Percentiles rank a stretch among this genome's conserved stretches.
Evolutionary conservation across 1,284 basidiomycete genomes (phyloP).

Genomic region (Cronartium quercuum): DNA sequence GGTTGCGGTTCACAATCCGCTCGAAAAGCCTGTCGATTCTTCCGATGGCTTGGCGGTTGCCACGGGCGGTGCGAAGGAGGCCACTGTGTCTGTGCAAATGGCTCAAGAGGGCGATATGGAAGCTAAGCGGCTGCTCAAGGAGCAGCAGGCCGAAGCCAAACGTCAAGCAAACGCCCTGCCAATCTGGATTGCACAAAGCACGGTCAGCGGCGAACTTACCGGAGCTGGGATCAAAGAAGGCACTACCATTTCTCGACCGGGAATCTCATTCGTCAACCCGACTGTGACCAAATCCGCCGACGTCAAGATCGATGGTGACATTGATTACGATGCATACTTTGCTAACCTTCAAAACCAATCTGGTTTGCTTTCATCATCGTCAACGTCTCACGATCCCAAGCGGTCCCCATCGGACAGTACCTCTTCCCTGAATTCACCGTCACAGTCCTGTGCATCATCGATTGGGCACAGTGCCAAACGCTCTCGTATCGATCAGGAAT

Average conservation of each 20-base stretch:
- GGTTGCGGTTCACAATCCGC: slow-evolving; percentile 24
- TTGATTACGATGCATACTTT: slow-evolving; percentile 36
- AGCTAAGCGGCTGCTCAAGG: slow-evolving; percentile 16
- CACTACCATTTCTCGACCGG: not conserved
- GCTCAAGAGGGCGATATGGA: slow-evolving; percentile 36
- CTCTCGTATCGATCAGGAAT: not conserved
- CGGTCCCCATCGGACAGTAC: slow-evolving; percentile 15
- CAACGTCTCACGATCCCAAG: slow-evolving; percentile 21
- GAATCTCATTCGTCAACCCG: slow-evolving; percentile 32
- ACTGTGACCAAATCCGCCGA: not conserved
- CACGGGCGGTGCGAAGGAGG: slow-evolving; percentile 36
- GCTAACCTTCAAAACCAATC: slow-evolving; percentile 24
- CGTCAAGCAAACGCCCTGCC: slow-evolving; percentile 36
- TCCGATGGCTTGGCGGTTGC: slow-evolving; percentile 32
- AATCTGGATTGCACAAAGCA: slow-evolving; percentile 38
- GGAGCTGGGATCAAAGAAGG: slow-evolving; percentile 27
- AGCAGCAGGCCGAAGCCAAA: slow-evolving; percentile 35
- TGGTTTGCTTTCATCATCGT: not conserved
- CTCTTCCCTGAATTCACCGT: not conserved
- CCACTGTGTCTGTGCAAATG: slow-evolving; percentile 28
- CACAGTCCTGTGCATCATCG: slow-evolving; percentile 1
- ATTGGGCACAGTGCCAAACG: slow-evolving; percentile 7
- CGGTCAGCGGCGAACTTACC: slow-evolving; percentile 32
- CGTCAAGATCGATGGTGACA: slow-evolving; percentile 7
- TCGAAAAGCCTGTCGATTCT: slow-evolving; percentile 22